Percentiles rank a stretch among this genome's conserved stretches.
Conservation (phyloP, 2,329 filamentous ascomycete genomes). For the Fusarium poae region DNA sequence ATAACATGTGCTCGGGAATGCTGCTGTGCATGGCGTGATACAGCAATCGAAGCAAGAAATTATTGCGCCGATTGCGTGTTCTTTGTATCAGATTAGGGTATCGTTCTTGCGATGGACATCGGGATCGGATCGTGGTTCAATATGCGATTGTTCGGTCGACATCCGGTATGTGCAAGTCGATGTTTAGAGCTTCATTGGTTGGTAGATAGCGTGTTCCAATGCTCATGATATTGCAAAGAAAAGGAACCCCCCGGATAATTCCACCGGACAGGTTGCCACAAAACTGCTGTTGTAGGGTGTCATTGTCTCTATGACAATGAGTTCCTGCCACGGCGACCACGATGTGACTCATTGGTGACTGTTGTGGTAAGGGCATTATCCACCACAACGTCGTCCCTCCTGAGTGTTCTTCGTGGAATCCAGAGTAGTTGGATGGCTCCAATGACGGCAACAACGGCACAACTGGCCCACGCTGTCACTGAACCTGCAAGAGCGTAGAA, state of each 20-base stretch:
- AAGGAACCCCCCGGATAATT: neutral
- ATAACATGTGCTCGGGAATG: neutral
- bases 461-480: conserved; percentile 59
- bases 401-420: conserved; percentile 34
- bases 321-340: conserved; percentile 27
- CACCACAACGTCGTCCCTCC: conserved; percentile 27
- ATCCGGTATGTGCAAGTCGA: conserved; percentile 2
- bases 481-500: conserved; percentile 72
- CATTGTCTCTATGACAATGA: conserved; percentile 16
- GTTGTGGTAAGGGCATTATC: conserved; percentile 38
- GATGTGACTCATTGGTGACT: conserved; percentile 33
- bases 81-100: neutral
- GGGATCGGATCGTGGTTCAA: neutral
- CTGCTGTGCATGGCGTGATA: neutral
- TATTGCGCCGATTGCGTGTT: neutral
- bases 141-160: neutral
- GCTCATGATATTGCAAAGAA: neutral
- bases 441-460: conserved; percentile 45
- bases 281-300: neutral
- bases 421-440: conserved; percentile 42
- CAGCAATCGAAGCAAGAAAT: neutral
- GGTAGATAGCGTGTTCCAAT: conserved; percentile 1
- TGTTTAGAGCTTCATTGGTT: neutral
- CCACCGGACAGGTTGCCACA: neutral
- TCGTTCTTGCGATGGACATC: neutral